Percentiles rank a stretch among this genome's conserved stretches.
Evolutionary conservation across 768 basidiomycete species (phyloP).

Genomic region (Suillus bovinus): DNA sequence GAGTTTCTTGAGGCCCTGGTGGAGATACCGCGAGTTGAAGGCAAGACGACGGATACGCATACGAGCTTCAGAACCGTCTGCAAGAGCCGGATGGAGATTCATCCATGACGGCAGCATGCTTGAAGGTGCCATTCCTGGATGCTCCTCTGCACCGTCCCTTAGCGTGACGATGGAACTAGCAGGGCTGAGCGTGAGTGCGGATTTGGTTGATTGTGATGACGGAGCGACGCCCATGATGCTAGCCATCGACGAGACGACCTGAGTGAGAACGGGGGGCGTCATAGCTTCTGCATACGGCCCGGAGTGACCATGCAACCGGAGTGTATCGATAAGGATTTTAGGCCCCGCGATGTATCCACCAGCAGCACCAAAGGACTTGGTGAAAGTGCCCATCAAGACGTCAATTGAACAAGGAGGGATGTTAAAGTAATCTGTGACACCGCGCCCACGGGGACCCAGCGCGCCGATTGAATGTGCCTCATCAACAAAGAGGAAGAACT

Average conservation of each 20-base stretch:
- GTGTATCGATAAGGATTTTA: slow-evolving; percentile 75
- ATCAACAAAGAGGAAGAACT: slow-evolving; percentile 97
- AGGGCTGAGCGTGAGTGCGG: slow-evolving; percentile 35
- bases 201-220: slow-evolving; percentile 34
- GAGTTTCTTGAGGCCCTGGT: slow-evolving; percentile 80
- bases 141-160: slow-evolving; percentile 41
- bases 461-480: slow-evolving; percentile 99
- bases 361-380: slow-evolving; percentile 90
- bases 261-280: slow-evolving; percentile 87
- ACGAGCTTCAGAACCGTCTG: slow-evolving; percentile 83
- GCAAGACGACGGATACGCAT: slow-evolving; percentile 84
- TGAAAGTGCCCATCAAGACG: slow-evolving; percentile 98
- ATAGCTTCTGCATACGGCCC: slow-evolving; percentile 89
- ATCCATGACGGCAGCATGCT: slow-evolving; percentile 77
- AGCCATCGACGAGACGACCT: slow-evolving; percentile 89
- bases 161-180: slow-evolving; percentile 30
- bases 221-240: slow-evolving; percentile 89
- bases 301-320: slow-evolving; percentile 81
- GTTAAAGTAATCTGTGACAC: slow-evolving; percentile 92
- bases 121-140: slow-evolving; percentile 68
- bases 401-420: slow-evolving; percentile 81
- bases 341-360: slow-evolving; percentile 93
- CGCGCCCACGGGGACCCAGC: slow-evolving; percentile 91
- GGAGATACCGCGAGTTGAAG: slow-evolving; percentile 94
- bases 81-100: slow-evolving; percentile 64